Evolutionary conservation across 2,329 filamentous ascomycete species (phyloP), one percentile per base, ranked within the genome.

Genomic region (Penicillium sp.): DNA sequence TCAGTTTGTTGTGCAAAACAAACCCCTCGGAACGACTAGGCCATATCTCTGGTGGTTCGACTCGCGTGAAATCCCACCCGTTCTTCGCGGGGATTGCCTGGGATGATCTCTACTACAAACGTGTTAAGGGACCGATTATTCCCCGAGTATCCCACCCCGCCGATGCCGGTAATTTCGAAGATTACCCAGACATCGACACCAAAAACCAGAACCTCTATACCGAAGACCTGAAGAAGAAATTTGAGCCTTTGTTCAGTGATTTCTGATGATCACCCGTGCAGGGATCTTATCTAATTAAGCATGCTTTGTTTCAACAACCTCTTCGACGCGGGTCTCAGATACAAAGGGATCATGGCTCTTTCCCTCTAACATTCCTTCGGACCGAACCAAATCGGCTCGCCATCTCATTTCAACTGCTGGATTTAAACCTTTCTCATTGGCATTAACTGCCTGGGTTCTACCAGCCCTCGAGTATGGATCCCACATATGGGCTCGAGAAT

Each of bases 91-190:
- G 79, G 35, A 81, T 87, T 53, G 80, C 86, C 65, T 88, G 86
- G 86, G 82, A 87, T 56, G 82, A 82, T 35, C 69, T 88, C 52
- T 88, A 86, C 66, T 79, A 86, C 61, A 80, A 83, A 45, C 79
- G 81, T 60, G 76, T 82, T 57, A 80, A 85, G 60, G 86, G 86
- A 0, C 86, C 86, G 2, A 88, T 88, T 55, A 79, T 88, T 53
- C 86, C 86, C 19, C 80, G 84, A 66, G 76, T 88, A 48, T 76
- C 81, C 54, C 81, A 84, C 47, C 79, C 83, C 1, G 84, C 84
- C 7, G 86, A 88, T 63, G 82, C 84, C 33, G 76, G 83, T 21
- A 87, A 88, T 68, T 88, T 88, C 65, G 85, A 88, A 64, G 84
- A 87, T 55, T 88, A 88, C 63, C 85, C 87, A 49, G 76, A 78